Conservation (phyloP, 106 monocot genomes). For the Narthecium ossifragum region DNA sequence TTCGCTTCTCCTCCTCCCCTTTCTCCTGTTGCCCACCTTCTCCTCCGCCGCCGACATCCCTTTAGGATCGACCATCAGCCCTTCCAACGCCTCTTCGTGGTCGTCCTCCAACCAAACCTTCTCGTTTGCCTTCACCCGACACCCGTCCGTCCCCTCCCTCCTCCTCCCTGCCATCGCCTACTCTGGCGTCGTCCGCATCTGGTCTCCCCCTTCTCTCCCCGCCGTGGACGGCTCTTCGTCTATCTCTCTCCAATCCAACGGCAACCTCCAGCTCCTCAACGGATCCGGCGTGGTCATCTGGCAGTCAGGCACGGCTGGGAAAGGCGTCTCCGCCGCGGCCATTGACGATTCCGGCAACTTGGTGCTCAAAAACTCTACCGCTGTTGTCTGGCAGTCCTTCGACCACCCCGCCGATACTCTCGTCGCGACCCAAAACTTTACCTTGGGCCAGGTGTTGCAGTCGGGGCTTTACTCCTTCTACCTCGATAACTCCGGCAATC, state of each 20-base stretch:
- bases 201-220: conserved; percentile 6
- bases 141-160: conserved; percentile 5
- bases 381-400: conserved; percentile 31
- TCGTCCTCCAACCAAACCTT: conserved; percentile 11
- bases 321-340: conserved; percentile 7
- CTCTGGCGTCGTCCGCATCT: conserved; percentile 15
- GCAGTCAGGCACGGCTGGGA: conserved; percentile 12
- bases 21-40: not conserved
- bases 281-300: conserved; percentile 23
- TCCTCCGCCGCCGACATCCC: not conserved
- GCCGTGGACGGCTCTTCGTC: conserved; percentile 12
- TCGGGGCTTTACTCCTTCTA: conserved; percentile 68
- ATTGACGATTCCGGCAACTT: conserved; percentile 28
- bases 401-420: conserved; percentile 29
- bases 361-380: conserved; percentile 2
- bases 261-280: conserved; percentile 34
- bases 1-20: not conserved
- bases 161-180: conserved; percentile 15
- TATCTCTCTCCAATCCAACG: conserved; percentile 18
- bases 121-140: conserved; percentile 11
- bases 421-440: conserved; percentile 52
- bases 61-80: not conserved
- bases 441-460: conserved; percentile 13
- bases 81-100: conserved; percentile 7
- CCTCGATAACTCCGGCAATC: conserved; percentile 38